Base-by-base conservation (phyloP, 1,284 basidiomycete genomes). In the Fistulinella cinereoalba region DNA sequence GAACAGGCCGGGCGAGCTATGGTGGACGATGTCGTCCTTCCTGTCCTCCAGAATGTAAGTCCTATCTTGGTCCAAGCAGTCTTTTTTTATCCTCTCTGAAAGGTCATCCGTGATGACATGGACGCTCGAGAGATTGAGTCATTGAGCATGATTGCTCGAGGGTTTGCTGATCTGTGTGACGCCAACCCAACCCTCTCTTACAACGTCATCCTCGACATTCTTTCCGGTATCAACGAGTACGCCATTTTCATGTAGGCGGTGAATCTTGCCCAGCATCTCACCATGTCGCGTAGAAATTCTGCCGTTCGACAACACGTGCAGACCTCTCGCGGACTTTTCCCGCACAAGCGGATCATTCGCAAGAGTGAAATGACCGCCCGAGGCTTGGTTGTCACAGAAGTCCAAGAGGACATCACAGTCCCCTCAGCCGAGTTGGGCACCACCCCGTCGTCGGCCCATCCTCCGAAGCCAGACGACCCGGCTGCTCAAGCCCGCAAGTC, bases 161-260 rank as follows among this genome's bases (percentile, higher is more conserved):
- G 95, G 1, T 97, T 97, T 65, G 71, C 80, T 41, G 91, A 94
- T 59, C 74, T 98, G 22, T 83, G 83, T 50, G 80, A 85, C 22
- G 79, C 81, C 23, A 93, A 95, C 58, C 81, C 94, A 0, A 82
- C 86, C 48, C 72, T 96, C 12, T 87, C 90, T 1, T 96, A 96
- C 65, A 84, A 83, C 50, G 72, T 95, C 43, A 80, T 97, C 37
- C 80, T 94, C 42, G 93, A 97, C 58, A 80, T 97, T 42, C 73
- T 97, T n/a, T 77, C 85, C 22, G 92, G 90, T 21, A 89, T 97
- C 62, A 91, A 95, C 66, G 86, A 91, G 90, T 93, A 66, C 54
- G 88, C 77, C 12, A 41, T 42, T 41, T 41, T 42, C 18, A 39
- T 23, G n/a, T n/a, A n/a, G 25, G 42, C 27, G 29, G 40, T 21